Percentiles rank a stretch among this genome's conserved stretches.
phyloP scores from a whole-genome alignment of 2,329 filamentous ascomycete species.

The Aspergillus pseudoterreus region DNA sequence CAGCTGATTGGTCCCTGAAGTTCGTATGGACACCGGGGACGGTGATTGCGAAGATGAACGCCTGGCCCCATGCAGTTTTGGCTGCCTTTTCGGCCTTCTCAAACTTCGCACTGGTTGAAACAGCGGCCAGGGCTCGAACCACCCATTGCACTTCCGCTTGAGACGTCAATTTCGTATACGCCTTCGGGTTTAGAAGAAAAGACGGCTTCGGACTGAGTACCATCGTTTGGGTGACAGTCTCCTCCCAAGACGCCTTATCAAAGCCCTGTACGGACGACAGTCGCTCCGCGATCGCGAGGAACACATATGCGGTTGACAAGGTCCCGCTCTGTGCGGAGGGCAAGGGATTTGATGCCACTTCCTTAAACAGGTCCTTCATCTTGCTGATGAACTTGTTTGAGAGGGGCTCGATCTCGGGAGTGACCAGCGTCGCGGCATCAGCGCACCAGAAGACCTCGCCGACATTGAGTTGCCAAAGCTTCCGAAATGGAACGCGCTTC shows the following conservation, averaged over 20 bases:
- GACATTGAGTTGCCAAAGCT: conserved; percentile 73
- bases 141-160: conserved; percentile 79
- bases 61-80: conserved; percentile 75
- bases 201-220: conserved; percentile 75
- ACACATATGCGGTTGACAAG: conserved; percentile 74
- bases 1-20: conserved; percentile 61
- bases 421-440: conserved; percentile 45
- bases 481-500: conserved; percentile 74
- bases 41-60: conserved; percentile 74
- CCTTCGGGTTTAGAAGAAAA: conserved; percentile 76
- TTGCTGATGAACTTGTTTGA: conserved; percentile 51
- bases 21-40: conserved; percentile 58
- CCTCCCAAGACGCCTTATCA: conserved; percentile 47
- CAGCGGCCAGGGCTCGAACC: conserved; percentile 63
- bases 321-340: conserved; percentile 77
- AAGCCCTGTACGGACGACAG: conserved; percentile 53
- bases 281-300: conserved; percentile 59
- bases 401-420: conserved; percentile 46
- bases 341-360: conserved; percentile 73
- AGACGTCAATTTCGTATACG: conserved; percentile 73
- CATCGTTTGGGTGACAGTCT: conserved; percentile 63
- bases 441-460: conserved; percentile 67
- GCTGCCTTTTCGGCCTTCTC: conserved; percentile 45
- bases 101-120: conserved; percentile 54
- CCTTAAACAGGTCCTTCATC: conserved; percentile 64